Evolutionary conservation across 371 early-diverging fungal species (phyloP).

Genomic region (Umbelopsis sp.): DNA sequence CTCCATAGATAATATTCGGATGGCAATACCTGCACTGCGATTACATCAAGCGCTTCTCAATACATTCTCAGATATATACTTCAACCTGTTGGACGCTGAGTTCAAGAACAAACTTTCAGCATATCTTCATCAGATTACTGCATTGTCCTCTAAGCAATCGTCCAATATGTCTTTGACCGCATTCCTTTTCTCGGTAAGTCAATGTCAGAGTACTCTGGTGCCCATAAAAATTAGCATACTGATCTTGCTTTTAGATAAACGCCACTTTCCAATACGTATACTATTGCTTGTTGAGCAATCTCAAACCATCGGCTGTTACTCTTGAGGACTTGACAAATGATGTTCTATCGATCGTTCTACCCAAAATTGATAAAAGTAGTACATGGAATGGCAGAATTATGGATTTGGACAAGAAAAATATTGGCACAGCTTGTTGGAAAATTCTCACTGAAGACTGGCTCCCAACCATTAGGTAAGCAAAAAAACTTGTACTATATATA

Average conservation of each 20-base stretch:
- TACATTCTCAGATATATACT: slow-evolving; percentile 47
- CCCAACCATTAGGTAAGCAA: neutral
- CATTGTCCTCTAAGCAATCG: neutral
- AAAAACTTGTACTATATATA: too few species aligned
- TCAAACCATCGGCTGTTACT: neutral
- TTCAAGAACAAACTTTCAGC: slow-evolving; percentile 18
- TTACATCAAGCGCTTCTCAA: slow-evolving; percentile 52
- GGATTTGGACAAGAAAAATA: neutral
- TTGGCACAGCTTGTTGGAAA: slow-evolving; percentile 10
- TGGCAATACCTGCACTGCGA: slow-evolving; percentile 50
- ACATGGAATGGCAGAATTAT: slow-evolving; percentile 8
- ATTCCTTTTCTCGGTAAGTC: slow-evolving; percentile 2
- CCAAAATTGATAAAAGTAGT: neutral
- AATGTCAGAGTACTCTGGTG: neutral
- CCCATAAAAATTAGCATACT: slow-evolving; percentile 10
- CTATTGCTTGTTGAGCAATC: neutral
- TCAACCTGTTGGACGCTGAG: slow-evolving; percentile 24
- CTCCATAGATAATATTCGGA: slow-evolving; percentile 7
- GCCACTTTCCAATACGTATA: neutral
- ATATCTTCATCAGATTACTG: slow-evolving; percentile 18
- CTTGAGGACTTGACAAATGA: slow-evolving; percentile 6
- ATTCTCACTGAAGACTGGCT: slow-evolving; percentile 10
- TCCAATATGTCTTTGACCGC: neutral
- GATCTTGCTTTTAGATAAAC: slow-evolving; percentile 8
- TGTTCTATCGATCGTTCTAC: neutral